These are phyloP conservation scores for Fomitopsis pulvina DNA, from an alignment of 768 basidiomycete genomes.

Conservation along the genomic window DNA sequence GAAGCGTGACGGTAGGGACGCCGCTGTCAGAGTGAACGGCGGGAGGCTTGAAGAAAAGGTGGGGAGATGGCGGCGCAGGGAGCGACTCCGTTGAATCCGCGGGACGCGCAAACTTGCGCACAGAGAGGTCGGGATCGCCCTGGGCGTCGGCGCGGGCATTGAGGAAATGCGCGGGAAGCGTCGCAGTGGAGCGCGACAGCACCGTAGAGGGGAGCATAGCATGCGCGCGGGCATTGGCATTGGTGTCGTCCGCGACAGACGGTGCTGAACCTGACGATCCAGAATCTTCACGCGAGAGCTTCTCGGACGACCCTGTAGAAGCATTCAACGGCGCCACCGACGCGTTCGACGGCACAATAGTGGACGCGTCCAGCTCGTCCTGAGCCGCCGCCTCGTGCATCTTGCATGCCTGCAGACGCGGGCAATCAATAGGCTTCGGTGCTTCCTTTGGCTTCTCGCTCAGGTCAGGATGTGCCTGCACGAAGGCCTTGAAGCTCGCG, in stretches of 20 bases:
- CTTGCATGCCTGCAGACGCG: neutral
- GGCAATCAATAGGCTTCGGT: neutral
- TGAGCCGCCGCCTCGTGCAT: neutral
- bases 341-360: slow-evolving; percentile 4
- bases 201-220: slow-evolving; percentile 11
- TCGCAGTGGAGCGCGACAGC: slow-evolving; percentile 24
- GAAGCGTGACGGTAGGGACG: neutral
- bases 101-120: slow-evolving; percentile 70
- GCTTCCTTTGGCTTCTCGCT: slow-evolving; percentile 27
- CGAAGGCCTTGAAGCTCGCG: slow-evolving; percentile 85
- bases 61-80: slow-evolving; percentile 26
- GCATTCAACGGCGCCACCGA: slow-evolving; percentile 14
- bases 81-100: slow-evolving; percentile 71
- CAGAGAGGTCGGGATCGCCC: slow-evolving; percentile 64
- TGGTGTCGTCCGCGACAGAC: slow-evolving; percentile 11
- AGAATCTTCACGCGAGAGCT: slow-evolving; percentile 8
- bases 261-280: slow-evolving; percentile 13
- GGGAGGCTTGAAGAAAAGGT: neutral
- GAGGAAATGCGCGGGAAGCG: slow-evolving; percentile 26
- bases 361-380: neutral
- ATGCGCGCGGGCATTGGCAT: slow-evolving; percentile 8
- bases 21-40: neutral
- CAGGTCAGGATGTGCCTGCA: slow-evolving; percentile 89
- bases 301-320: slow-evolving; percentile 4
- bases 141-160: slow-evolving; percentile 27